Base-by-base conservation (phyloP, 2,329 filamentous ascomycete species). In the Phialophora macrospora region DNA sequence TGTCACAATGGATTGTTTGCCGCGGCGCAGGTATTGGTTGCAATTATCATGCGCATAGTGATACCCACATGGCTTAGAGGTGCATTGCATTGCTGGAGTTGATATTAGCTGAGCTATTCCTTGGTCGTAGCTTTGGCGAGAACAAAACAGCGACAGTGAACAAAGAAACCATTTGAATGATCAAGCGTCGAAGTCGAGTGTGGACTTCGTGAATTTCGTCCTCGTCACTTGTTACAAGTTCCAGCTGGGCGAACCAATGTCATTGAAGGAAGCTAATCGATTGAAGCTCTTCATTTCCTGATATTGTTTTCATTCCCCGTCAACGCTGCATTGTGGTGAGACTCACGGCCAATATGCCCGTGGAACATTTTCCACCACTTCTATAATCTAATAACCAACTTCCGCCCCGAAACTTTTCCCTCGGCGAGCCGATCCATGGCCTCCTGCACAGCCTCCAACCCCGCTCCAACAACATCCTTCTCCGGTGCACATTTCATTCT, bases 21-120 rank as follows among this genome's bases (percentile, higher is more conserved):
- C 8, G 9, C 20, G 5, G 48, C 48, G 9, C 24, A 22, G 22
- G 48, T 55, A 28, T 55, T 55, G 52, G 28, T 55, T 55, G 52
- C 17, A 30, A 55, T 55, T 55, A 20, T 55, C 30, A 55, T 63
- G 54, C 60, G 14, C 52, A 54, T 51, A 51, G 48, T 24, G 62
- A 66, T 66, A 63, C 55, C 60, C 64, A 55, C 52, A 30, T 38
- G 32, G 52, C 32, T 55, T 7, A 32, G 26, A 55, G 28, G 52
- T 55, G 52, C 26, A 17, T 55, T 51, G n/a, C 20, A 51, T 22
- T 51, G 20, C 24, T 51, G 20, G 24, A 51, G 48, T 22, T 20
- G 22, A 26, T 51, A 51, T 51, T 51, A 9, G 46, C 48, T 22
- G 48, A 26, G 48, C 48, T 51, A 26, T 51, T 26, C 8, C 48